Percentiles rank a stretch among this genome's conserved stretches.
These are phyloP conservation scores for Cubamyces lactineus DNA, from an alignment of 768 basidiomycete genomes.

Conservation along the genomic window DNA sequence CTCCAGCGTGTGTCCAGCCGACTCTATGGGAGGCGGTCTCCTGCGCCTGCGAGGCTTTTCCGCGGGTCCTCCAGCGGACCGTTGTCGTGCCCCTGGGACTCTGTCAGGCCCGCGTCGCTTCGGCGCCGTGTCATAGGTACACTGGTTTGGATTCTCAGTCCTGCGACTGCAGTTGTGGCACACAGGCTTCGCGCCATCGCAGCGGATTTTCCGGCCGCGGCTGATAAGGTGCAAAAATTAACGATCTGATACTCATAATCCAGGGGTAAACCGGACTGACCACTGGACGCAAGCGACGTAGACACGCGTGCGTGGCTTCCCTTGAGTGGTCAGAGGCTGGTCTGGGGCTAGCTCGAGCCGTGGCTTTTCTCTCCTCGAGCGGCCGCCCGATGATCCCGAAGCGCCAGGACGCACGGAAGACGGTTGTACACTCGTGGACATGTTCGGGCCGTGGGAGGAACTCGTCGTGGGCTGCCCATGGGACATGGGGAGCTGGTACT, in stretches of 20 bases:
- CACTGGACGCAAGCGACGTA: constrained; percentile 82
- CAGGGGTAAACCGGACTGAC: constrained; percentile 40
- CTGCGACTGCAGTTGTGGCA: constrained; percentile 76
- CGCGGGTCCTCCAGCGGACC: constrained; percentile 49
- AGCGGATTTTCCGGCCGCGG: constrained; percentile 78
- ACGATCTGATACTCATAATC: constrained; percentile 7
- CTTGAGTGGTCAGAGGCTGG: constrained; percentile 81
- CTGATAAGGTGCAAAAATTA: constrained; percentile 39
- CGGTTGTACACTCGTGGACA: background rate
- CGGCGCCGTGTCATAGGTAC: constrained; percentile 70
- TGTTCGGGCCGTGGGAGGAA: constrained; percentile 17
- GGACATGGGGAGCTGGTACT: constrained; percentile 7
- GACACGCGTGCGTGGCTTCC: constrained; percentile 73
- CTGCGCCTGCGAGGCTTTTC: constrained; percentile 27
- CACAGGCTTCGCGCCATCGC: constrained; percentile 77
- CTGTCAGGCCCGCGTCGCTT: constrained; percentile 84
- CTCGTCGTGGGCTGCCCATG: constrained; percentile 1
- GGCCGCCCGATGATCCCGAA: constrained; percentile 18
- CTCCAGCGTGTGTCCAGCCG: background rate
- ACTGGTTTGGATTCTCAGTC: constrained; percentile 42
- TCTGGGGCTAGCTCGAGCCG: constrained; percentile 71
- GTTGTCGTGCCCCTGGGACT: constrained; percentile 77
- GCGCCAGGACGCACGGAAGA: constrained; percentile 11
- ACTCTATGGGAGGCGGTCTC: constrained; percentile 11
- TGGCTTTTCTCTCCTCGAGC: constrained; percentile 42